These are phyloP conservation scores for Fraxinus excelsior DNA, from an alignment of 257 asterid species.

Conservation along the genomic window DNA sequence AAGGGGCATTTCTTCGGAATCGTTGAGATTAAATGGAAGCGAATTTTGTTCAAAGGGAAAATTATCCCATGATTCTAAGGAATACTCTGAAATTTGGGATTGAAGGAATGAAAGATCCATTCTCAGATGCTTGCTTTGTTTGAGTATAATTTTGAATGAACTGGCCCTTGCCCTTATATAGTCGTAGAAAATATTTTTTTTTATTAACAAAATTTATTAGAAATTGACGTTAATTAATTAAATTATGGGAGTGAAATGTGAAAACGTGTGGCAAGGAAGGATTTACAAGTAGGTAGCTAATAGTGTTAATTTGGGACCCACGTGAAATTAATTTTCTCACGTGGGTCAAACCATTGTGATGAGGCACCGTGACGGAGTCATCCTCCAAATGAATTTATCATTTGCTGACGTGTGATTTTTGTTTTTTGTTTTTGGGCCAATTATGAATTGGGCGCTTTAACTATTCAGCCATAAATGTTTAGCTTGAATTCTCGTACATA, in stretches of 20 bases:
- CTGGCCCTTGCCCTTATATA: constrained; percentile 42
- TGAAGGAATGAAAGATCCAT: constrained; percentile 35
- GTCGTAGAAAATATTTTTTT: constrained; percentile 22
- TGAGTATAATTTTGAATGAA: constrained; percentile 18
- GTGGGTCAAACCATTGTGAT: constrained; percentile 44
- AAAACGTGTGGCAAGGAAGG: constrained; percentile 19
- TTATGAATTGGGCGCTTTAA: too few species aligned
- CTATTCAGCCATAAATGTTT: too few species aligned
- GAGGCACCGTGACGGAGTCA: constrained; percentile 64
- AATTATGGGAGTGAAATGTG: constrained; percentile 7
- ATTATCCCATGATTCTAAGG: constrained; percentile 29
- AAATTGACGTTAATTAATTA: constrained; percentile 2
- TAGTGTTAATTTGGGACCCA: background rate
- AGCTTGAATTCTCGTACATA: too few species aligned
- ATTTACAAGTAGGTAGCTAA: constrained; percentile 22
- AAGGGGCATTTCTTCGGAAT: constrained; percentile 70
- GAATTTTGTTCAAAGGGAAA: constrained; percentile 31
- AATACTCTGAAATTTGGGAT: constrained; percentile 19
- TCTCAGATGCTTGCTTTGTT: constrained; percentile 5
- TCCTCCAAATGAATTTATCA: background rate
- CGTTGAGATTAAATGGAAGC: constrained; percentile 69
- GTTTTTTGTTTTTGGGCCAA: too few species aligned
- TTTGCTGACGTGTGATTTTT: too few species aligned
- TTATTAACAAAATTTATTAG: background rate
- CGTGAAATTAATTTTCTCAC: constrained; percentile 37